Evolutionary conservation across 257 asterid genomes (phyloP), one percentile per base, ranked within the genome.

Genomic region (Datura wrightii): DNA sequence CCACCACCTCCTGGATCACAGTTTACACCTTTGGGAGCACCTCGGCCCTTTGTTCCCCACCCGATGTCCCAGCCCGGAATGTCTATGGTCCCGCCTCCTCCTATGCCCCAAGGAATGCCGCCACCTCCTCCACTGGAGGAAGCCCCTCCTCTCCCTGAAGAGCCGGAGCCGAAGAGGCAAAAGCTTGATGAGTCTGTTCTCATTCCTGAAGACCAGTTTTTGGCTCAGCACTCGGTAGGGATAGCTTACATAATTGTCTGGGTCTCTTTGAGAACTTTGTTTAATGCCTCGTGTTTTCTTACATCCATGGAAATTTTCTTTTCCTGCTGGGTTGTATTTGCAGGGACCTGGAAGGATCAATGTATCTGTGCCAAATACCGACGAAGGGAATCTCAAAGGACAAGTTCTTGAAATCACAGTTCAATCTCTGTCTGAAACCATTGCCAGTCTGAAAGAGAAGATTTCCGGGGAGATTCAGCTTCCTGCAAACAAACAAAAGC

Each of bases 101-200:
- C 98, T 62, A 92, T 96, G 97, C 93, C 88, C 74, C 94, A 89
- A 58, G 94, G 95, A 79, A 89, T 95, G 92, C 94, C 93, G 15
- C 98, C 97, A 4, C 92, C 90, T 18, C 98, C 98, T 63, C 98
- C 97, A 18, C 98, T 97, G 10, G 97, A 94, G 85, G 99, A 94
- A 87, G 98, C 98, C 69, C 99, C 98, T n/a, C 98, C 98, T 3
- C 92, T 93, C 66, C 99, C 99, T 7, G 98, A 94, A 36, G 99
- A 94, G 85, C 98, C 99, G 1, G 99, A 96, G 88, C 95, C 98
- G 55, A 96, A 96, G 93, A 90, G 94, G 86, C 99, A 92, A 87
- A 96, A 90, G 91, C 94, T 93, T 85, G 99, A 94, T 80, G 98
- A 94, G 87, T 86, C 98, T 81, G 83, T 87, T 80, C 97, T 94